phyloP scores from a whole-genome alignment of 208 protist genomes.

The Leishmania braziliensis region DNA sequence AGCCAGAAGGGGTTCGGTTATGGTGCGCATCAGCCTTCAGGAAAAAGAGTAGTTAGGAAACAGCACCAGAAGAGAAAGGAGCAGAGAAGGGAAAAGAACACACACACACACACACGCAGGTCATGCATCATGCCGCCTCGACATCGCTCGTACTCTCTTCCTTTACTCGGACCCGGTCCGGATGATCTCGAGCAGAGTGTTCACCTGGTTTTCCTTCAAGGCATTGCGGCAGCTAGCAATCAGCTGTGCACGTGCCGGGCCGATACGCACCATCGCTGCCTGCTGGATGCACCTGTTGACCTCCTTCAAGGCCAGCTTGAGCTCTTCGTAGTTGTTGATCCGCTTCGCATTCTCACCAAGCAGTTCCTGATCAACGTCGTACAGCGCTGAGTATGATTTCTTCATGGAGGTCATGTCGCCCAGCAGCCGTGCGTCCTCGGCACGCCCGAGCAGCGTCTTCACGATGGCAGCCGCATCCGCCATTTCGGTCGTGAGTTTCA shows the following conservation, averaged over 20 bases:
- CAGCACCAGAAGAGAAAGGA: not conserved
- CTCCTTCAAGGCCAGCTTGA: slow-evolving; percentile 86
- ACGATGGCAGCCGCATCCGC: slow-evolving; percentile 86
- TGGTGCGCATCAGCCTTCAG: not conserved
- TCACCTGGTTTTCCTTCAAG: slow-evolving; percentile 83
- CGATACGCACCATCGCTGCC: slow-evolving; percentile 85
- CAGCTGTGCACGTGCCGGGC: slow-evolving; percentile 50
- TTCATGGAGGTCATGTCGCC: slow-evolving; percentile 83
- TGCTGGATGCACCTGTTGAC: slow-evolving; percentile 94
- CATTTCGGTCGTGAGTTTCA: slow-evolving; percentile 94
- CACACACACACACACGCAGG: slow-evolving; percentile 1
- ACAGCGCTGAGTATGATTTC: slow-evolving; percentile 77
- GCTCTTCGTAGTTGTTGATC: slow-evolving; percentile 90
- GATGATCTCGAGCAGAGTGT: slow-evolving; percentile 85
- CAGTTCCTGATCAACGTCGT: slow-evolving; percentile 89
- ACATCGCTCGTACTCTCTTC: not conserved
- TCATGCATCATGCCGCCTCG: not conserved
- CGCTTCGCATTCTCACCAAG: slow-evolving; percentile 94
- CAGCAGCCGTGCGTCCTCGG: slow-evolving; percentile 93
- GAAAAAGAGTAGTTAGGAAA: not conserved
- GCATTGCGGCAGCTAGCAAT: slow-evolving; percentile 83
- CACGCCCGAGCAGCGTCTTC: slow-evolving; percentile 91
- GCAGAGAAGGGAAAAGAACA: not conserved
- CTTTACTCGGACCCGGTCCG: slow-evolving; percentile 48
- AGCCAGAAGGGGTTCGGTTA: not conserved